phyloP scores from a whole-genome alignment of 345 rosid species.

The Mallotus nudiflorus region DNA sequence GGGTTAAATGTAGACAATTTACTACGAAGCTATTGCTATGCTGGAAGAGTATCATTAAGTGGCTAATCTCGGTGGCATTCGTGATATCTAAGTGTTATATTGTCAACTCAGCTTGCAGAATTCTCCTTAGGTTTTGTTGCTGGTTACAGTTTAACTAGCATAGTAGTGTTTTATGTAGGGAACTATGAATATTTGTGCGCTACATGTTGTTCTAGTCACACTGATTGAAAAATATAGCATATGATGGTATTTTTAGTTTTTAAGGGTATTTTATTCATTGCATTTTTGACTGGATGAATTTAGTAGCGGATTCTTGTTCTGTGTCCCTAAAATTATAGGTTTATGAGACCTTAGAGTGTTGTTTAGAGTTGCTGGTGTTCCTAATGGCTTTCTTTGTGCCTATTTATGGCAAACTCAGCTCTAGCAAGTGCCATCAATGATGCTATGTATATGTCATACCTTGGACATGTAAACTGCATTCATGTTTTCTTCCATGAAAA shows the following conservation, averaged over 20 bases:
- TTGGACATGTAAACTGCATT: neutral
- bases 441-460: constrained; percentile 43
- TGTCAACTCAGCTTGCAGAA: constrained; percentile 76
- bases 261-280: neutral
- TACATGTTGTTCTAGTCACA: too few species aligned
- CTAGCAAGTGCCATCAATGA: constrained; percentile 53
- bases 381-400: constrained; percentile 86
- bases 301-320: neutral
- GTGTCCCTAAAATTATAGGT: constrained; percentile 45
- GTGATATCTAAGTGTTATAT: constrained; percentile 68
- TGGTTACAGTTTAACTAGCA: too few species aligned
- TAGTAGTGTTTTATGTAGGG: too few species aligned
- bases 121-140: constrained; percentile 47
- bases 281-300: too few species aligned
- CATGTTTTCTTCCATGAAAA: neutral
- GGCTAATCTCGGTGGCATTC: constrained; percentile 68
- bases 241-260: neutral
- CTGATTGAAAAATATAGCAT: neutral
- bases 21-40: constrained; percentile 84
- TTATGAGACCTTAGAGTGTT: constrained; percentile 84
- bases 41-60: constrained; percentile 95
- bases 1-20: constrained; percentile 56
- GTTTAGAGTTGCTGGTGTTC: constrained; percentile 90
- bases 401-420: constrained; percentile 89
- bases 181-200: too few species aligned